Evolutionary conservation across 768 basidiomycete genomes (phyloP).

Genomic region (Boletus speciosus): DNA sequence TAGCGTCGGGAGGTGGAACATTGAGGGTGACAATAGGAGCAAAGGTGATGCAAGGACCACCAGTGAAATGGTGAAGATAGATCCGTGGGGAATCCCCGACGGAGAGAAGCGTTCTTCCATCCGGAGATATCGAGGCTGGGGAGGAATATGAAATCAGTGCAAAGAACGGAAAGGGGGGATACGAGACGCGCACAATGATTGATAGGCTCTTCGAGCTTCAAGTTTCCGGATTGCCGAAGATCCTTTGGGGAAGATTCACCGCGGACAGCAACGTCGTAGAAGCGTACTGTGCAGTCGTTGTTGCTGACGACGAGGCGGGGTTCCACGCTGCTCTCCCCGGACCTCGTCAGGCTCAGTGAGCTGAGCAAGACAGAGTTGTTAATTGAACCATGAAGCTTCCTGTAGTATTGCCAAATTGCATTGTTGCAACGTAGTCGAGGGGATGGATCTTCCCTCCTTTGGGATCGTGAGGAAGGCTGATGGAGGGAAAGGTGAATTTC

Average conservation of each 20-base stretch:
- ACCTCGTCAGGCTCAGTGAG: constrained; percentile 56
- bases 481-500: constrained; percentile 66
- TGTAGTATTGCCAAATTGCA: constrained; percentile 53
- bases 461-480: constrained; percentile 23
- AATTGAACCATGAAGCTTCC: constrained; percentile 60
- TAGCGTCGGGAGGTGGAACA: constrained; percentile 54
- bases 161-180: background rate
- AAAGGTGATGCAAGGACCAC: constrained; percentile 59
- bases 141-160: constrained; percentile 9
- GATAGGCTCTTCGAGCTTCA: constrained; percentile 65
- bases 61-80: constrained; percentile 74
- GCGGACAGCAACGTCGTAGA: constrained; percentile 70
- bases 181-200: constrained; percentile 65
- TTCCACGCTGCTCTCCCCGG: constrained; percentile 62
- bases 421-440: constrained; percentile 8
- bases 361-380: constrained; percentile 77
- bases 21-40: constrained; percentile 64
- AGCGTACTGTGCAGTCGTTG: constrained; percentile 78
- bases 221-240: constrained; percentile 48
- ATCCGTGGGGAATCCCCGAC: constrained; percentile 90
- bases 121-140: constrained; percentile 84
- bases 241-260: constrained; percentile 39
- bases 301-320: constrained; percentile 82
- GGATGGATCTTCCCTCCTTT: constrained; percentile 13
- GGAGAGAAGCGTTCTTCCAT: constrained; percentile 80